Percentiles rank a stretch among this genome's conserved stretches.
Conservation (phyloP, 192 early-diverging fungal species). For the Coemansia sp. region DNA sequence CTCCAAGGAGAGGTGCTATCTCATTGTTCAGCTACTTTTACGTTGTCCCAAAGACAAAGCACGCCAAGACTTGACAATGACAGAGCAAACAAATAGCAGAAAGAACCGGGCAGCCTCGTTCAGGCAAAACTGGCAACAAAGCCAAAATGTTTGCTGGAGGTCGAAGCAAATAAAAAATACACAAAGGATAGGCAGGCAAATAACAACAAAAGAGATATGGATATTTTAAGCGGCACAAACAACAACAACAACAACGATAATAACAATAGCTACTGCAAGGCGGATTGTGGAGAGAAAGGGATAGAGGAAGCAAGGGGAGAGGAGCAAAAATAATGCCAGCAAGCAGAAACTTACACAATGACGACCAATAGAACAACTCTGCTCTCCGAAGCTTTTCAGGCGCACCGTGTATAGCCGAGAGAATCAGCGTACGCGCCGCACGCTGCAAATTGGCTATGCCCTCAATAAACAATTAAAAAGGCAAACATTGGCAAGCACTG, state of each 20-base stretch:
- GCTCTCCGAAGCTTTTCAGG: constrained; percentile 38
- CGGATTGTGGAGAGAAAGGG: neutral
- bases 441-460: constrained; percentile 43
- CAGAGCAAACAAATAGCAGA: neutral
- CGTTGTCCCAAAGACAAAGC: neutral
- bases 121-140: neutral
- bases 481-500: neutral
- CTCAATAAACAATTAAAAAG: neutral
- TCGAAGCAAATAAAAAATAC: neutral
- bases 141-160: neutral
- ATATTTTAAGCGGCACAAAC: neutral
- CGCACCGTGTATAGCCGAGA: constrained; percentile 43
- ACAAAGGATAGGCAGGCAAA: neutral
- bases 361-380: constrained; percentile 51
- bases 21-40: neutral
- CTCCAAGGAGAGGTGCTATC: neutral
- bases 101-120: neutral
- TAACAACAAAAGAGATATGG: neutral
- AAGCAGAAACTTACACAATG: constrained; percentile 38
- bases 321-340: neutral
- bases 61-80: constrained; percentile 1
- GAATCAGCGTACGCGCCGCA: constrained; percentile 48
- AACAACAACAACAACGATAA: neutral
- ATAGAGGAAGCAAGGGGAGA: neutral
- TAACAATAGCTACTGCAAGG: neutral